These are phyloP conservation scores for Pulveroboletus sp. DNA, from an alignment of 768 basidiomycete species.

Conservation along the genomic window DNA sequence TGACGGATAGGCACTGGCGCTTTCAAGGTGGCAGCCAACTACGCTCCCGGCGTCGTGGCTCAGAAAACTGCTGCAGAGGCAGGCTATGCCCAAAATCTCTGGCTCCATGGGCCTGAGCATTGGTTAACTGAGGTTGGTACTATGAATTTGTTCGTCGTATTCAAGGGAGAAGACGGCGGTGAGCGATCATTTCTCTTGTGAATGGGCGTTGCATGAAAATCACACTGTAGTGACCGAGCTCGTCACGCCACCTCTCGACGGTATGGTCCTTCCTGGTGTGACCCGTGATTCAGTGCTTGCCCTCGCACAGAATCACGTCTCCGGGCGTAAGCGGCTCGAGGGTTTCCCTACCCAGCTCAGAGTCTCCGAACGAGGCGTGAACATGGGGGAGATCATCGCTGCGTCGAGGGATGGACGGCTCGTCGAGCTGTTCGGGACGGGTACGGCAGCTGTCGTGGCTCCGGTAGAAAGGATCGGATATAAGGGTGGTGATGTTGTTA, in stretches of 20 bases:
- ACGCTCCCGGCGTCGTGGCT: slow-evolving; percentile 82
- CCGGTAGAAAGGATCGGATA: slow-evolving; percentile 56
- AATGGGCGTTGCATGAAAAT: background rate
- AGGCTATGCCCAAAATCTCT: slow-evolving; percentile 87
- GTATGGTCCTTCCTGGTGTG: slow-evolving; percentile 65
- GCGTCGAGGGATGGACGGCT: slow-evolving; percentile 39
- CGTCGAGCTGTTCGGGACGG: slow-evolving; percentile 48
- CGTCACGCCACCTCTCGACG: slow-evolving; percentile 61
- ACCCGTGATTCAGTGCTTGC: slow-evolving; percentile 51
- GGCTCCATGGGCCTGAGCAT: slow-evolving; percentile 70
- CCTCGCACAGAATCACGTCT: slow-evolving; percentile 54
- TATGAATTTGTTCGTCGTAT: slow-evolving; percentile 88
- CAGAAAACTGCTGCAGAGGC: slow-evolving; percentile 70
- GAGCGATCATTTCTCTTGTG: slow-evolving; percentile 11
- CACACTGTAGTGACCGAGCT: slow-evolving; percentile 43
- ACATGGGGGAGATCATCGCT: slow-evolving; percentile 68
- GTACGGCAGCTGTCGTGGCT: slow-evolving; percentile 51
- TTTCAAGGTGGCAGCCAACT: slow-evolving; percentile 84
- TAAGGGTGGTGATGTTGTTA: slow-evolving; percentile 46
- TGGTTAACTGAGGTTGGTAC: slow-evolving; percentile 70
- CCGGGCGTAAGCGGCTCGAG: slow-evolving; percentile 40
- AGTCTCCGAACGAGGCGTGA: slow-evolving; percentile 66
- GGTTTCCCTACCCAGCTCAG: slow-evolving; percentile 52
- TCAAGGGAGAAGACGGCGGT: slow-evolving; percentile 68
- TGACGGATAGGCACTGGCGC: slow-evolving; percentile 64